Conservation (phyloP, 139 green algal species). For the Micractinium conductrix region DNA sequence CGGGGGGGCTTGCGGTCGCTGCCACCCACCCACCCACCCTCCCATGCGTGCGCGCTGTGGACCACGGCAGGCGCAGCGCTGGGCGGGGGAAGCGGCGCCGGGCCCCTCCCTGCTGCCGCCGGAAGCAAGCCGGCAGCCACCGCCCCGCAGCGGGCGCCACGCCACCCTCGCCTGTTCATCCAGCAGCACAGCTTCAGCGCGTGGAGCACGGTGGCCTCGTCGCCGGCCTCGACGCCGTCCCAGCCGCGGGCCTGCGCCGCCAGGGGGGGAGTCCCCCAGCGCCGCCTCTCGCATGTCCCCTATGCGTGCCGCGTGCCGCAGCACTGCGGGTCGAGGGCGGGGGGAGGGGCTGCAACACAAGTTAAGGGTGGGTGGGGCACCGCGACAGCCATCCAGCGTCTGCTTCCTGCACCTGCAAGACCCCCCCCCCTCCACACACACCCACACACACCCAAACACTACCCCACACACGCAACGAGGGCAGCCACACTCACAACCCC, state of each 20-base stretch:
- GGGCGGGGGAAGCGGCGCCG: too few species aligned
- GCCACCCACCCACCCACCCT: too few species aligned
- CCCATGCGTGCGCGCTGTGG: too few species aligned
- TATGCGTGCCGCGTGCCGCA: slow-evolving; percentile 72
- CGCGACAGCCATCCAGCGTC: slow-evolving; percentile 28
- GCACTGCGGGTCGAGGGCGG: slow-evolving; percentile 37
- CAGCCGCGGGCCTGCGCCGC: neutral
- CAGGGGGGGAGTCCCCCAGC: slow-evolving; percentile 26
- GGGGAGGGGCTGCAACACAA: neutral
- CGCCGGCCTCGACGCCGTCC: slow-evolving; percentile 10
- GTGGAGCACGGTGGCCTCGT: neutral
- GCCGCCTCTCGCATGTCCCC: slow-evolving; percentile 72
- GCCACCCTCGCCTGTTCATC: slow-evolving; percentile 76
- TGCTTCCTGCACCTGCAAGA: too few species aligned
- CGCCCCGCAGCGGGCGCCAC: too few species aligned
- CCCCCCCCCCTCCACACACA: too few species aligned
- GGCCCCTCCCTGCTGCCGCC: too few species aligned
- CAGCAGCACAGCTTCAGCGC: slow-evolving; percentile 76
- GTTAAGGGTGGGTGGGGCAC: neutral
- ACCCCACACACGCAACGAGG: neutral
- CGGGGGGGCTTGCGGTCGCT: too few species aligned
- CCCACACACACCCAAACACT: slow-evolving; percentile 12
- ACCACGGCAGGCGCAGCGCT: too few species aligned
- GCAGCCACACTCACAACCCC: neutral
- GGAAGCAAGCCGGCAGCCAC: too few species aligned